Evolutionary conservation across 2,329 filamentous ascomycete genomes (phyloP), one percentile per base, ranked within the genome.

Genomic region (Neodidymelliopsis sp.): DNA sequence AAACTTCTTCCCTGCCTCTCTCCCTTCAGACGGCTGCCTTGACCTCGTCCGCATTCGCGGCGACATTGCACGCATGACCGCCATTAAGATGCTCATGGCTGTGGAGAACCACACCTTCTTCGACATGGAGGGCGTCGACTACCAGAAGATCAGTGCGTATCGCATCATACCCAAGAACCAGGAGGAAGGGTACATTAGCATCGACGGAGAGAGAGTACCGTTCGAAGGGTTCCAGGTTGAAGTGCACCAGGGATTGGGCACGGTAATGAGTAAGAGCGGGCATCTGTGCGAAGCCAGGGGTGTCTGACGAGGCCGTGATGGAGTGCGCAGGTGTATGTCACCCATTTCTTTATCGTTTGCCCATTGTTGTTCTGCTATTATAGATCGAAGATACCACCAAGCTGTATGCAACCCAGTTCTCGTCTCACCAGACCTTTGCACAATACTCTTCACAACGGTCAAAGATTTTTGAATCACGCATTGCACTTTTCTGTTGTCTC

Each of bases 201-300:
- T 99, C 57, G 94, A 97, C 66, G 94, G 94, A 27, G 94, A 99
- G 75, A 82, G 83, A 43, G 80, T 96, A 2, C 89, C 91, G 0
- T 97, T 96, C 69, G 87, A 87, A 62, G 88, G 90, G 0, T 95
- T 97, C 69, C 94, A 99, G 76, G 90, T 87, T 2, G 94, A 99
- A 74, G 81, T 97, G 6, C 91, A 97, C 70, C 82, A 79, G 41
- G 89, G 88, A 0, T 77, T 99, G 18, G 94, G 90, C 1, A 90
- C 89, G 4, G 89, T 93, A n/a, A 77, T 97, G 56, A 90, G 90
- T 38, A 90, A 88, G 74, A 84, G 79, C 20, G 89, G 83, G 2
- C 79, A 85, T 52, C 74, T 81, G 45, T 96, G 91, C 70, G 91
- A 96, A 68, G 80, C 81, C 19, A 66, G 63, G 42, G 73, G 70